Evolutionary conservation across 2,329 filamentous ascomycete species (phyloP).

Genomic region (Monilinia fructicola): DNA sequence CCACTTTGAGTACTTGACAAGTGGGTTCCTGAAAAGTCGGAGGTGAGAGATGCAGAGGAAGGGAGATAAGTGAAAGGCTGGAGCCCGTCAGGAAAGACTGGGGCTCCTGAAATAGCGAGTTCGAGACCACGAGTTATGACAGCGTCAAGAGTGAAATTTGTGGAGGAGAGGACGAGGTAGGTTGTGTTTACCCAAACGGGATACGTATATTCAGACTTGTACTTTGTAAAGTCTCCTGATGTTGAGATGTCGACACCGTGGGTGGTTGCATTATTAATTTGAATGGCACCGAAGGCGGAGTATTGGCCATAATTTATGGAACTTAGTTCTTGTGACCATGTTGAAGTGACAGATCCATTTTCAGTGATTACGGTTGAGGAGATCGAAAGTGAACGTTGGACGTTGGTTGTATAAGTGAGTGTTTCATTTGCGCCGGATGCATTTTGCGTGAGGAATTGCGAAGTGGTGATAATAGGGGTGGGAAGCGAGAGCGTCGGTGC

Average conservation of each 20-base stretch:
- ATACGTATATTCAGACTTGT: conserved; percentile 53
- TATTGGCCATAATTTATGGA: conserved; percentile 58
- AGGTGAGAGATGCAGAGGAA: conserved; percentile 29
- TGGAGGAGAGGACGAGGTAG: conserved; percentile 45
- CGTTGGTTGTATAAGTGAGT: conserved; percentile 57
- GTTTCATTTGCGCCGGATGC: conserved; percentile 57
- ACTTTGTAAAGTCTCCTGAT: conserved; percentile 37
- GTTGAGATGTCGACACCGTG: conserved; percentile 48
- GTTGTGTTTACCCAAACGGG: conserved; percentile 59
- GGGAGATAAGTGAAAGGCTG: conserved; percentile 52
- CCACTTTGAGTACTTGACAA: conserved; percentile 57
- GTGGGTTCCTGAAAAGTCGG: conserved; percentile 42
- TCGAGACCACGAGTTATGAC: conserved; percentile 51
- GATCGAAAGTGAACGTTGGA: conserved; percentile 55
- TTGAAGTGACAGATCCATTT: conserved; percentile 43
- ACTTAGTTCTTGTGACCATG: conserved; percentile 59
- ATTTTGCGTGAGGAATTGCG: conserved; percentile 48
- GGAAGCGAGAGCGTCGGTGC: conserved; percentile 39
- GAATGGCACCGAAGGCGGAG: conserved; percentile 54
- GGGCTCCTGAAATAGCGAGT: conserved; percentile 46
- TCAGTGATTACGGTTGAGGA: conserved; percentile 53
- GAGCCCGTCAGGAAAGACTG: conserved; percentile 59
- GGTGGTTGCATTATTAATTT: conserved; percentile 52
- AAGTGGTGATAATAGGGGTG: conserved; percentile 51
- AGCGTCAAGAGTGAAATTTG: conserved; percentile 51